Evolutionary conservation across 2,329 filamentous ascomycete species (phyloP), one percentile per base, ranked within the genome.

Genomic region (Tolypocladium sp.): DNA sequence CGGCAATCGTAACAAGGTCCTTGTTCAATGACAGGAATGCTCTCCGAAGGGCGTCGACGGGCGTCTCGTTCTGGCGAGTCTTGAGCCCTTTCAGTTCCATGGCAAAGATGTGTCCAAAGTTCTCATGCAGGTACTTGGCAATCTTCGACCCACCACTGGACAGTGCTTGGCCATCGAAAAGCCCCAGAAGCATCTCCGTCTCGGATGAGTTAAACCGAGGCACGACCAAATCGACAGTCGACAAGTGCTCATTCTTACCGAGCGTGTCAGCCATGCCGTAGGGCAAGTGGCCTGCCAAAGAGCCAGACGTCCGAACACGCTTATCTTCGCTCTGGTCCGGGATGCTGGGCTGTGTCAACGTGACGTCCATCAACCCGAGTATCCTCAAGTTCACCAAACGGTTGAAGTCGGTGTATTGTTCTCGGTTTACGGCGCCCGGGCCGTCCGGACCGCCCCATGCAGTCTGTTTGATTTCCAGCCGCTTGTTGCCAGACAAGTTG

Each of bases 201-300:
- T 97, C 92, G 57, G 89, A 90, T 20, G 92, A 90, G 68, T 92
- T 89, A 76, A 97, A 94, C 53, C 91, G 86, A 13, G 94, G 94
- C 37, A 97, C 90, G 25, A 99, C 91, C 75, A 99, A 87, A 71
- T 99, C 94, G 60, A 97, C 88, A 2, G 92, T 96, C 6, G 94
- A 97, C 57, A 99, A 77, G 71, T 99, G 94, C 73, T 99, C 94
- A 66, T 93, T 92, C 69, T 86, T 90, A 44, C 94, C 94, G 17
- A 99, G 79, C 17, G 91, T 95, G 74, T 99, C 94, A 9, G 94
- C 94, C 92, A 99, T 97, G 62, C 94, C 94, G 68, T 99, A 99
- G 1, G 91, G 88, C 73, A 99, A 83, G 38, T 91, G 88, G 2
- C 93, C 93, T 25, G 95, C 92, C 59, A 93, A 77, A 1, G 93